Evolutionary conservation across 208 protist species (phyloP), one percentile per base, ranked within the genome.

Genomic region (Leishmania gerbilli): DNA sequence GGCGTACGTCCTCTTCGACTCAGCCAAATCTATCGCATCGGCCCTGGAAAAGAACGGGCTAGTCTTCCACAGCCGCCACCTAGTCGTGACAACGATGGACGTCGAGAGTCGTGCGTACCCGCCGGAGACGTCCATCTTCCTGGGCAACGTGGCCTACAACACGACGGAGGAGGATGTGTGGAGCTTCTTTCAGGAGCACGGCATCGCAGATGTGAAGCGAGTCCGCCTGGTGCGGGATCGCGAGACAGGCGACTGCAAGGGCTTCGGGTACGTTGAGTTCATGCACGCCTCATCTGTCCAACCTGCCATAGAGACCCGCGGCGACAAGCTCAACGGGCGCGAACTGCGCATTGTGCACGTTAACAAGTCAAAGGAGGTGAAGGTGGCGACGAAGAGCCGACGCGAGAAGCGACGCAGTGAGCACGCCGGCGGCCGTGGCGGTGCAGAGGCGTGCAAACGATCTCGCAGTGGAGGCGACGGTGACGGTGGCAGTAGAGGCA

Each of bases 201-300:
- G 94, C n/a, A 86, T 96, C 21, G 40, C 82, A 45, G 94, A 96
- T 82, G 91, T 97, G 64, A 91, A 88, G 82, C 90, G 94, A 13
- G 92, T 97, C 40, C 93, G 94, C 3, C 82, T 98, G n/a, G 86
- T 97, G n/a, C 89, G 94, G 37, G 94, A 97, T 65, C 86, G 93
- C 15, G 92, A 97, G 47, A 92, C 88, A 4, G 95, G 93, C 53
- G 77, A 79, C 56, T 96, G 94, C 86, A 97, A 98, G 74, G 95
- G 95, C 24, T 97, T 97, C 67, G 95, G 95, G 67, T 98, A 98
- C 79, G 95, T 98, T 13, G 93, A 98, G 84, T 98, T 98, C 74
- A 37, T 89, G 27, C 68, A 79, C 74, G 15, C 71, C 51, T 42
- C 87, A 13, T 95, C 91, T 15, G 93, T 97, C 15, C 49, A 80